Evolutionary conservation across 2,329 filamentous ascomycete species (phyloP).

Genomic region (Stemphylium lycopersici): DNA sequence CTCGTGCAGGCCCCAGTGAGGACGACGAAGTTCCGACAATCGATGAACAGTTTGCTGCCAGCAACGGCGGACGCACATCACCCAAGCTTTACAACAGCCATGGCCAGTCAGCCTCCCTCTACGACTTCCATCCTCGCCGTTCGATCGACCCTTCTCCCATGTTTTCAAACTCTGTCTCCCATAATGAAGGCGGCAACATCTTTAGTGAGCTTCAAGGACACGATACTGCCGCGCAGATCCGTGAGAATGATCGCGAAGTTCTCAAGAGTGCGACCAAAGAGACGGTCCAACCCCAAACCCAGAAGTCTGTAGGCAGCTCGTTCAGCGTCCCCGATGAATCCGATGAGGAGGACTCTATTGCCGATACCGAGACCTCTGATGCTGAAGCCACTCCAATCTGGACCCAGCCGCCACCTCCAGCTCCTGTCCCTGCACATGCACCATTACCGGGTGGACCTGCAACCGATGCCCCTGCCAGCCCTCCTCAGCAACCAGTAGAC

Average conservation of each 20-base stretch:
- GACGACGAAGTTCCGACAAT: conserved; percentile 29
- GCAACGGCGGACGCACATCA: conserved; percentile 4
- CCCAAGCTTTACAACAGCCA: conserved; percentile 28
- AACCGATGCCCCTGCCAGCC: conserved; percentile 5
- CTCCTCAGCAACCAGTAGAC: conserved; percentile 24
- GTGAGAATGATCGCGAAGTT: conserved; percentile 22
- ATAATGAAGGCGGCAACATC: conserved; percentile 34
- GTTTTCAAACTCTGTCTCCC: conserved; percentile 28
- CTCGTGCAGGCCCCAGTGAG: conserved; percentile 12
- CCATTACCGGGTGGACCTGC: conserved; percentile 31
- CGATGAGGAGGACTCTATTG: conserved; percentile 26
- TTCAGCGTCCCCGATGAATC: conserved; percentile 33
- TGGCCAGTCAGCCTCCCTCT: conserved; percentile 28
- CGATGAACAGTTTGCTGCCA: conserved; percentile 24
- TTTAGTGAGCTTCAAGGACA: conserved; percentile 35
- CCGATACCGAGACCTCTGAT: conserved; percentile 22
- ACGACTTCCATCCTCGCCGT: conserved; percentile 40
- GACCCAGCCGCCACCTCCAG: conserved; percentile 45
- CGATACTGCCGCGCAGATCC: conserved; percentile 16
- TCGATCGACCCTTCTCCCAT: conserved; percentile 40
- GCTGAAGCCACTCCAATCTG: conserved; percentile 29
- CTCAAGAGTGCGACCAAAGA: conserved; percentile 21
- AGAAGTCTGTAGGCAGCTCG: conserved; percentile 21
- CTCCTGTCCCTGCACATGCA: conserved; percentile 44
- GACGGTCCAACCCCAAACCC: conserved; percentile 2